Percentiles rank a stretch among this genome's conserved stretches.
Conservation (phyloP, 2,329 filamentous ascomycete species). For the Cordyceps militaris region DNA sequence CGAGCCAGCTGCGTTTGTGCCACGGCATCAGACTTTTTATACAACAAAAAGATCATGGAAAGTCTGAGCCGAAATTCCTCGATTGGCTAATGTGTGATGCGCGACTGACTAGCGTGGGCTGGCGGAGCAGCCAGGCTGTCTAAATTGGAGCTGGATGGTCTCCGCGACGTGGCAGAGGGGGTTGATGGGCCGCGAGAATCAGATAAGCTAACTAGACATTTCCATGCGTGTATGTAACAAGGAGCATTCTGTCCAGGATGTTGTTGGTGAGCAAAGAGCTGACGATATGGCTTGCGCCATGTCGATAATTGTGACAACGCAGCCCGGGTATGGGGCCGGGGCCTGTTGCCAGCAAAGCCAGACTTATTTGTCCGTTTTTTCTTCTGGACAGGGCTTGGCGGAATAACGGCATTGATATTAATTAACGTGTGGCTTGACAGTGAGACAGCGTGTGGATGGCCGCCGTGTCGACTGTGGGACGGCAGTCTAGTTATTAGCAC, state of each 20-base stretch:
- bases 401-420: background rate
- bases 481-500: no score
- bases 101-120: background rate
- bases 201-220: no score
- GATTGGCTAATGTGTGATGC: background rate
- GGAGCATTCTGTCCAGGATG: background rate
- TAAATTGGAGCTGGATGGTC: background rate
- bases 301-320: background rate
- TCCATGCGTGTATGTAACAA: no score
- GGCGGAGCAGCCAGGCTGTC: background rate
- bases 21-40: no score
- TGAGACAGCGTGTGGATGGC: conserved; percentile 9
- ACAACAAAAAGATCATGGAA: background rate
- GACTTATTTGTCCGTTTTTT: background rate
- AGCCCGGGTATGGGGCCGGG: background rate
- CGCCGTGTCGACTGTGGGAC: no score
- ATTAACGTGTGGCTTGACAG: background rate
- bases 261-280: background rate
- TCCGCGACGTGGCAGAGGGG: background rate
- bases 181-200: background rate
- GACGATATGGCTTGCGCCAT: background rate
- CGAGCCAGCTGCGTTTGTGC: no score
- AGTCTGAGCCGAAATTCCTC: background rate
- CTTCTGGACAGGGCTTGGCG: background rate
- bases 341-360: background rate